Evolutionary conservation across 495 filamentous ascomycete species (phyloP).

Genomic region (Lasiosphaeria ovina): DNA sequence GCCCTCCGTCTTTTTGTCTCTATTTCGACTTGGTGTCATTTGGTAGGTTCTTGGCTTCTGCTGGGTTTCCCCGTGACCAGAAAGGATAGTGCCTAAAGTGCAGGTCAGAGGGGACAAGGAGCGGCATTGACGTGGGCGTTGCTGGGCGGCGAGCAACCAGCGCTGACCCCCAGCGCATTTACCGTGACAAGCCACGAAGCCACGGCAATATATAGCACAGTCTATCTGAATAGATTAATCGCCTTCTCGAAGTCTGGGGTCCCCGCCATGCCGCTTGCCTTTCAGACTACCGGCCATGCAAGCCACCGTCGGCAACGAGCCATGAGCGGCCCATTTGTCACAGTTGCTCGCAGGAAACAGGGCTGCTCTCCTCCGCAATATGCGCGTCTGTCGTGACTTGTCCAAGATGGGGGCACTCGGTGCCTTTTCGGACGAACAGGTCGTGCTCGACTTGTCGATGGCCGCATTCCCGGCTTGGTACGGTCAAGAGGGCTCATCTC

Average conservation of each 20-base stretch:
- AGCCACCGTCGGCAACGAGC: conserved; percentile 22
- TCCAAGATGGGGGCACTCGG: conserved; percentile 25
- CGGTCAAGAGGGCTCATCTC: background rate
- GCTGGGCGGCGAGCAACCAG: too few relatives aligned
- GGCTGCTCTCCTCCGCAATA: conserved; percentile 28
- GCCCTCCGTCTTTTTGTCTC: conserved; percentile 23
- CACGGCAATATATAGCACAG: conserved; percentile 27
- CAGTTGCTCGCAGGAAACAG: conserved; percentile 16
- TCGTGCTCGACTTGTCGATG: conserved; percentile 9
- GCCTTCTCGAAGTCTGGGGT: conserved; percentile 26
- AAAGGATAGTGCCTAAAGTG: conserved; percentile 29
- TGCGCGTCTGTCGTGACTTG: conserved; percentile 24
- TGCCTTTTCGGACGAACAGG: conserved; percentile 27
- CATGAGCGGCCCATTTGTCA: conserved; percentile 19
- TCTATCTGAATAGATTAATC: conserved; percentile 36
- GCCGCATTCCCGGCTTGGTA: conserved; percentile 1
- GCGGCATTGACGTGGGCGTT: conserved; percentile 28
- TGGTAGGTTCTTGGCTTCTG: conserved; percentile 3
- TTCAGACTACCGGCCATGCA: conserved; percentile 26
- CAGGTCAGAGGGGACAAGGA: conserved; percentile 13
- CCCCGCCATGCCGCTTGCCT: conserved; percentile 25
- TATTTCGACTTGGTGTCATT: conserved; percentile 15
- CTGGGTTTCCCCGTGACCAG: conserved; percentile 19
- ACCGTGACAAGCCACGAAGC: conserved; percentile 9
- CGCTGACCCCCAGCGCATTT: background rate